phyloP scores from a whole-genome alignment of 352 stramenopile genomes.

The Globisporangium sylvaticum region DNA sequence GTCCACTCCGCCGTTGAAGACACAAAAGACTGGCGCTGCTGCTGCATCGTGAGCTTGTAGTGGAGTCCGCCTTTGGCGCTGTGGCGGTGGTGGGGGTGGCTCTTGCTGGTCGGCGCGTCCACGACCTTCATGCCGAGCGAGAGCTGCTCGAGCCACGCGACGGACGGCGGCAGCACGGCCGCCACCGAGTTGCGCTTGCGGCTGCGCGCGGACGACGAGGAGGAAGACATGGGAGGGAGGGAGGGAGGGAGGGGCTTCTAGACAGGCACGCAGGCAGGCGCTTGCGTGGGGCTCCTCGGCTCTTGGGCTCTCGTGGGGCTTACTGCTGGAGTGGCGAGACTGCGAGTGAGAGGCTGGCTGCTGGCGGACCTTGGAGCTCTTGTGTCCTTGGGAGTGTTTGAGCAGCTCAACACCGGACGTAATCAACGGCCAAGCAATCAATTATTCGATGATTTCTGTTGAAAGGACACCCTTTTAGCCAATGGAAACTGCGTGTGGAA shows the following conservation, averaged over 20 bases:
- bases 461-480: not conserved
- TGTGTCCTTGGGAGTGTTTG: not conserved
- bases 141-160: conserved; percentile 10
- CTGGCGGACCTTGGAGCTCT: not conserved
- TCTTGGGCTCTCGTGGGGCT: not conserved
- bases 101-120: not conserved
- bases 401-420: not conserved
- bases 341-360: not conserved
- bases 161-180: not conserved
- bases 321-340: not conserved
- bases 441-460: not conserved
- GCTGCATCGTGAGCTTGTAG: conserved; percentile 4
- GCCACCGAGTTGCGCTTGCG: conserved; percentile 8
- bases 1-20: not conserved
- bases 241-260: no score
- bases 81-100: not conserved
- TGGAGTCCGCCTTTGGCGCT: not conserved
- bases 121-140: not conserved
- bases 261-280: not conserved
- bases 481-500: not conserved
- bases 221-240: not conserved
- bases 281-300: not conserved
- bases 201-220: not conserved
- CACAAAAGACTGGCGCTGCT: not conserved
- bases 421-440: not conserved